phyloP scores from a whole-genome alignment of 129 eudicot species.

The Kitagawia praeruptora region DNA sequence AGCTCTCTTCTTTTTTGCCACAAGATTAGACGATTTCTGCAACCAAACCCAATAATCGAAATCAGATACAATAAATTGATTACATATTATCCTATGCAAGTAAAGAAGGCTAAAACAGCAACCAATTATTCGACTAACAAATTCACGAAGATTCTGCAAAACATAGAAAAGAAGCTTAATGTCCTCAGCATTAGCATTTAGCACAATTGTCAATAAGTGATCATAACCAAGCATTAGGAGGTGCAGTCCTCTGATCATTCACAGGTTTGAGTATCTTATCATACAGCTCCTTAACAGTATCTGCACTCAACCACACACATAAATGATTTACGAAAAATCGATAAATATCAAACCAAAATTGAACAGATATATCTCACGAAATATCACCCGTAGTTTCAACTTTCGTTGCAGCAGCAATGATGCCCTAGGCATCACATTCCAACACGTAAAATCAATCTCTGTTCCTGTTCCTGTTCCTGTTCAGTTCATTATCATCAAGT shows the following conservation, averaged over 20 bases:
- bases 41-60: conserved; percentile 3
- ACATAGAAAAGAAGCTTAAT: conserved; percentile 61
- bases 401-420: conserved; percentile 29
- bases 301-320: conserved; percentile 33
- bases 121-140: conserved; percentile 54
- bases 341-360: background rate
- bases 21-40: conserved; percentile 88
- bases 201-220: conserved; percentile 54
- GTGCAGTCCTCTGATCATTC: conserved; percentile 50
- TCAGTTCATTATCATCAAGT: background rate
- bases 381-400: conserved; percentile 32
- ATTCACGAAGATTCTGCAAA: conserved; percentile 64
- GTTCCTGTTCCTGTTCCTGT: conserved; percentile 7
- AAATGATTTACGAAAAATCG: background rate
- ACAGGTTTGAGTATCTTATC: conserved; percentile 61
- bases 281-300: conserved; percentile 58
- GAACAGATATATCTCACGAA: background rate
- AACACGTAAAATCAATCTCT: conserved; percentile 7
- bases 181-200: conserved; percentile 60
- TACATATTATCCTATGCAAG: background rate
- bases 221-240: conserved; percentile 88
- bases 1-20: no score
- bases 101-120: background rate
- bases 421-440: conserved; percentile 31
- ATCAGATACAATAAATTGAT: background rate